Evolutionary conservation across 108 stramenopile genomes (phyloP).

Genomic region (Skeletonema grethae): DNA sequence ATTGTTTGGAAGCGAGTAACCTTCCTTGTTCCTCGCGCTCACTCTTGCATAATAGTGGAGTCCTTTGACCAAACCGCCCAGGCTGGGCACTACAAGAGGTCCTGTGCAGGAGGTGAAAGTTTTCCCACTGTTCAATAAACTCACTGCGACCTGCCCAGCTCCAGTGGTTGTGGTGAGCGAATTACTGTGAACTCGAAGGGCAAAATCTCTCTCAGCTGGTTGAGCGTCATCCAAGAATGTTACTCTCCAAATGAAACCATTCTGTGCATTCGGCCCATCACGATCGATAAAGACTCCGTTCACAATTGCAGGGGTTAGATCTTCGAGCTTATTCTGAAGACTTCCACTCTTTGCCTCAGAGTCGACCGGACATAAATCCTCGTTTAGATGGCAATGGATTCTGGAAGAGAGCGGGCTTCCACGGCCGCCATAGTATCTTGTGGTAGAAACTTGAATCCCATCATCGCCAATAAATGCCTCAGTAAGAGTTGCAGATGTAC

Average conservation of each 20-base stretch:
- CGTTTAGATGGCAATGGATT: slow-evolving; percentile 51
- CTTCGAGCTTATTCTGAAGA: slow-evolving; percentile 74
- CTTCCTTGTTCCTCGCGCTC: slow-evolving; percentile 73
- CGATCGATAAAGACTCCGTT: slow-evolving; percentile 75
- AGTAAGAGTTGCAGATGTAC: slow-evolving; percentile 33
- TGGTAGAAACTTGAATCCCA: slow-evolving; percentile 38
- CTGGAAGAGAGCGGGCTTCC: slow-evolving; percentile 49
- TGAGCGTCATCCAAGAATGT: slow-evolving; percentile 82
- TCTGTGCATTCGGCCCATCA: slow-evolving; percentile 51
- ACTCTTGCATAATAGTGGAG: slow-evolving; percentile 79
- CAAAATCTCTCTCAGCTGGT: slow-evolving; percentile 52
- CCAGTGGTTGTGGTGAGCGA: slow-evolving; percentile 37
- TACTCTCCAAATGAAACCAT: slow-evolving; percentile 74
- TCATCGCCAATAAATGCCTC: slow-evolving; percentile 30
- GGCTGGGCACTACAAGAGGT: slow-evolving; percentile 61
- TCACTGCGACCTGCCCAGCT: slow-evolving; percentile 35
- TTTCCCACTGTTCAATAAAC: slow-evolving; percentile 49
- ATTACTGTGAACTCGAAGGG: slow-evolving; percentile 45
- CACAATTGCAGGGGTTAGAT: slow-evolving; percentile 45
- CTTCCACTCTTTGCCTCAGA: slow-evolving; percentile 58
- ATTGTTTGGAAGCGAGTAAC: slow-evolving; percentile 60
- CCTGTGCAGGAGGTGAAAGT: slow-evolving; percentile 61
- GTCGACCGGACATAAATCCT: slow-evolving; percentile 34
- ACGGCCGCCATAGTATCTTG: slow-evolving; percentile 61
- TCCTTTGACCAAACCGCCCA: slow-evolving; percentile 69